These are phyloP conservation scores for Phytophthora hybrid DNA, from an alignment of 352 stramenopile genomes.

Conservation along the genomic window DNA sequence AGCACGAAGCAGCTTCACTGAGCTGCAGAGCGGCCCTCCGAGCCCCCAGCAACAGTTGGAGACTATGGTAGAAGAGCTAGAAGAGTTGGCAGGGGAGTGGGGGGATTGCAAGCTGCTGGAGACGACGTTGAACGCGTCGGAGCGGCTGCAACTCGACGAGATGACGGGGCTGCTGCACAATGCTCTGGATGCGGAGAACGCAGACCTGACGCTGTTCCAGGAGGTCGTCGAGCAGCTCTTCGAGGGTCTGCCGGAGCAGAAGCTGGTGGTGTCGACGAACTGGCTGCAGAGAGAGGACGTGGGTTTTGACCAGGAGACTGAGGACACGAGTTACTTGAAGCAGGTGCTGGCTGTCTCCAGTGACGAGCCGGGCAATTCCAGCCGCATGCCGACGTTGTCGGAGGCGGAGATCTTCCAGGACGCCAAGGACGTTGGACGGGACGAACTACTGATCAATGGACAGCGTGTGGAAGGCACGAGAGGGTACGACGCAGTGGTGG, in stretches of 20 bases:
- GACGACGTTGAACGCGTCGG: slow-evolving; percentile 13
- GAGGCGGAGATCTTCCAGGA: slow-evolving; percentile 79
- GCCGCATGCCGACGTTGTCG: slow-evolving; percentile 39
- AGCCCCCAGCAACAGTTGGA: slow-evolving; percentile 20
- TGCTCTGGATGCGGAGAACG: slow-evolving; percentile 40
- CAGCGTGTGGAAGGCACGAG: slow-evolving; percentile 49
- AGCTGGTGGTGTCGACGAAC: slow-evolving; percentile 50
- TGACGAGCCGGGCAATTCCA: slow-evolving; percentile 3
- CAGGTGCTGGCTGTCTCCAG: slow-evolving; percentile 42
- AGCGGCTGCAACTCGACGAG: slow-evolving; percentile 43
- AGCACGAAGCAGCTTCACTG: slow-evolving; percentile 36
- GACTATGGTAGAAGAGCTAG: slow-evolving; percentile 22
- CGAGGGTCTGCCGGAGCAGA: slow-evolving; percentile 37
- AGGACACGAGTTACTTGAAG: slow-evolving; percentile 42
- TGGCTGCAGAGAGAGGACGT: slow-evolving; percentile 42
- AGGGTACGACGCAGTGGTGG: slow-evolving; percentile 72
- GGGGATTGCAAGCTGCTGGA: slow-evolving; percentile 25
- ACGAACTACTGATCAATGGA: slow-evolving; percentile 78
- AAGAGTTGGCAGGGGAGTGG: slow-evolving; percentile 47
- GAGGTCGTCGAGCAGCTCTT: slow-evolving; percentile 72
- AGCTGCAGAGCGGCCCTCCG: slow-evolving; percentile 11
- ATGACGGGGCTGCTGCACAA: slow-evolving; percentile 53
- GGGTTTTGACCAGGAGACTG: slow-evolving; percentile 2
- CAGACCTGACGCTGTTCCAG: slow-evolving; percentile 58
- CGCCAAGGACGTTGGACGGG: slow-evolving; percentile 82